Evolutionary conservation across 2,329 filamentous ascomycete genomes (phyloP), one percentile per base, ranked within the genome.

Genomic region (Colletotrichum ledebouriae): DNA sequence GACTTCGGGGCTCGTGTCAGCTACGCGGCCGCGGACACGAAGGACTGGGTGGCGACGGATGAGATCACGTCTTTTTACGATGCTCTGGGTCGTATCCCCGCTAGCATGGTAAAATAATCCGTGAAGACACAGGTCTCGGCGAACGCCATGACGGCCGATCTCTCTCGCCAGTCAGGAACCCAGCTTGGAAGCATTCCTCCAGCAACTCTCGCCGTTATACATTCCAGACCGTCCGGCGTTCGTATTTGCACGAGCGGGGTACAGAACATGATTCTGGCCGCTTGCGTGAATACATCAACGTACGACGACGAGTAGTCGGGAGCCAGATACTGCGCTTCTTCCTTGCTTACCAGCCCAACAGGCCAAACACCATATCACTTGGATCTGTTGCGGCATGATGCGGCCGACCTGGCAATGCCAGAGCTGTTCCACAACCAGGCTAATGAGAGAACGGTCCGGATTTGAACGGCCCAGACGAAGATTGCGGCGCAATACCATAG

Each of bases 331-430:
- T 58, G 52, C 1, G 37, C 17, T 2, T 73, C 56, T 2, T 47
- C 53, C 2, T 72, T 70, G 1, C 59, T 15, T 0, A 73, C 47
- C 1, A 74, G 12, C 72, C 71, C 1, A 73, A 57, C 0, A 72
- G 20, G 0, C 63, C 72, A 22, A 73, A 73, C 6, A 71, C 42
- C 6, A 73, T 66, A 11, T 73, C 73, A 1, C 73, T 61, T n/a
- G 72, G 72, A 41, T 74, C 72, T 0, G 72, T 57, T 4, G 72
- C 73, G 15, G 71, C 61, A 17, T 72, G 72, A 4, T 53, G 37
- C 0, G 72, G 63, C 10, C 71, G 64, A 0, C 20, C 59, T 3
- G 72, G 55, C 3, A 25, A 4, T 5, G 59, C 34, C 9, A 22
- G 52, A 22, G 46, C 13, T 0, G 13, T 29, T 13, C 49, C 59